Evolutionary conservation across 78 protist species (phyloP).

Genomic region (Cavenderia fasciculata): DNA sequence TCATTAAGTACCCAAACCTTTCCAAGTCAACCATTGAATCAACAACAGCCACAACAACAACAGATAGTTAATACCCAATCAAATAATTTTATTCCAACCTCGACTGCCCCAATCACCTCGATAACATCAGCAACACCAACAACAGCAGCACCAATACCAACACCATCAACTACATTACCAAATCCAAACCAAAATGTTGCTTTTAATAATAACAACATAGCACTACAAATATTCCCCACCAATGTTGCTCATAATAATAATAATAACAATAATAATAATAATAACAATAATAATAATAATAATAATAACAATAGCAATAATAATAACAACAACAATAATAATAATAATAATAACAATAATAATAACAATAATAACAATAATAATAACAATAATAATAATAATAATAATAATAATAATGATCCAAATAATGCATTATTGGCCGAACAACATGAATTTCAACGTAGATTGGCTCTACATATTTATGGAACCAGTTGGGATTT

Average conservation of each 20-base stretch:
- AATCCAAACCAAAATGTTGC: too few relatives aligned
- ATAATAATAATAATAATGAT: neutral
- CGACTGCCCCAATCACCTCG: too few relatives aligned
- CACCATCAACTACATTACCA: too few relatives aligned
- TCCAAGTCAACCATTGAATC: too few relatives aligned
- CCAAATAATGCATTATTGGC: neutral
- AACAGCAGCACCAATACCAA: too few relatives aligned
- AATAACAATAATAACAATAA: neutral
- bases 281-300: neutral
- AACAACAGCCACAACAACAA: too few relatives aligned
- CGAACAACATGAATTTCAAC: neutral
- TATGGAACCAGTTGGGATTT: too few relatives aligned
- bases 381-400: neutral
- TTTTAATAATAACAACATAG: neutral
- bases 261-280: neutral
- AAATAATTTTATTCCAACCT: too few relatives aligned
- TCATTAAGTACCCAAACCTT: too few relatives aligned
- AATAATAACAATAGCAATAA: neutral
- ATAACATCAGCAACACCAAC: too few relatives aligned
- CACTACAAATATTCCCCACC: neutral
- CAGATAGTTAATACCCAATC: too few relatives aligned
- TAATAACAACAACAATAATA: slow-evolving; percentile 3
- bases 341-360: neutral
- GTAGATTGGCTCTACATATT: neutral
- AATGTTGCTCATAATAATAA: neutral